phyloP scores from a whole-genome alignment of 2,329 filamentous ascomycete species.

The Metarhizium guizhouense region DNA sequence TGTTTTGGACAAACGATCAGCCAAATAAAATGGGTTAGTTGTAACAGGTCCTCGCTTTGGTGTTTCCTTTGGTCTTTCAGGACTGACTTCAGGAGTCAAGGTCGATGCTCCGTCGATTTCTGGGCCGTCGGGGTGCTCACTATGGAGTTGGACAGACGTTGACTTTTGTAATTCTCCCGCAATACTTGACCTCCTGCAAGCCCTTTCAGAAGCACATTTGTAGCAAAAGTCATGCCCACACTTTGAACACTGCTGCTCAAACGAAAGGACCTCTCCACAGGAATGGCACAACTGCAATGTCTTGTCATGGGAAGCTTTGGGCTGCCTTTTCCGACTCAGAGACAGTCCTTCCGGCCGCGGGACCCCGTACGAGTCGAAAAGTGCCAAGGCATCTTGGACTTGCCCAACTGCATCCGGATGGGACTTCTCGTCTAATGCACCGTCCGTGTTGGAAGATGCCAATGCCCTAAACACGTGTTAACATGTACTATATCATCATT shows the following conservation, averaged over 20 bases:
- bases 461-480: background rate
- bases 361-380: conserved; percentile 39
- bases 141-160: background rate
- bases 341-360: conserved; percentile 36
- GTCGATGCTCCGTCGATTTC: no score
- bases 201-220: conserved; percentile 33
- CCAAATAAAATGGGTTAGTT: conserved; percentile 24
- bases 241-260: conserved; percentile 31
- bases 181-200: background rate
- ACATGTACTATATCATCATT: background rate
- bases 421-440: background rate
- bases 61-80: conserved; percentile 4
- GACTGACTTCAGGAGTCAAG: background rate
- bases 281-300: conserved; percentile 37
- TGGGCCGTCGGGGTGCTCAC: background rate
- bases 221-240: conserved; percentile 44
- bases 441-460: background rate
- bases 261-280: conserved; percentile 33
- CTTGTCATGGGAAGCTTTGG: conserved; percentile 13
- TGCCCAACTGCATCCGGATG: conserved; percentile 25
- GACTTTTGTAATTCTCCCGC: background rate
- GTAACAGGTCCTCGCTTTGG: conserved; percentile 11
- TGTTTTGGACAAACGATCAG: conserved; percentile 17
- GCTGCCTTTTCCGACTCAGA: conserved; percentile 24
- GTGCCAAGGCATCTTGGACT: conserved; percentile 33